Base-by-base conservation (phyloP, 768 basidiomycete species). In the Leucocoprinus birnbaumii region DNA sequence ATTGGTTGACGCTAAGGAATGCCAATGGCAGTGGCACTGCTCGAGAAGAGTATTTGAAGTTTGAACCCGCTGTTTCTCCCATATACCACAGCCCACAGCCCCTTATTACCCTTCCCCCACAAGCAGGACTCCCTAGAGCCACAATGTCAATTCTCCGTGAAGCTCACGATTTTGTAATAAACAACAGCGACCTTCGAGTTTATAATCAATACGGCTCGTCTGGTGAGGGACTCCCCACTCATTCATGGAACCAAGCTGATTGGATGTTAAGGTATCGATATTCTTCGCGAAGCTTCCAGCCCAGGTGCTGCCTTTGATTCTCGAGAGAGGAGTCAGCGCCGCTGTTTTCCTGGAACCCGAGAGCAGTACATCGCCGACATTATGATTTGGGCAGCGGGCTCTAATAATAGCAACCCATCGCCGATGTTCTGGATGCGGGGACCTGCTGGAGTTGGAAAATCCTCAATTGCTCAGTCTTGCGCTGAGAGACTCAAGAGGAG, bases 371-470 rank as follows among this genome's bases (percentile, higher is more conserved):
- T 48, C 27, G 18, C n/a, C 5, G 48, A 48, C 5, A 48, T 48
- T 14, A 37, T 22, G 13, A 10, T 35, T 3, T 48, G 48, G 48
- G 48, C 48, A 3, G 5, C 35, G 9, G 7, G 14, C 48, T n/a
- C 6, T n/a, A 24, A 21, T 13, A 14, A n/a, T 1, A 11, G 31
- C 19, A 3, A 18, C 45, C 10, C 27, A 22, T n/a, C 31, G 31
- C 31, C 31, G 11, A 5, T 31, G 5, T 44, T 18, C 38, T 57
- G 42, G 45, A 35, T 57, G 27, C 48, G 2, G 31, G 56, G 56
- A 4, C 51, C 46, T 16, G 56, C 56, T 19, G 56, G 51, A 0
- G 51, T 51, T 10, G 51, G 56, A 9, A 57, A 57, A 35, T 52
- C 56, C 3, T 19, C 56, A 5, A n/a, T 57, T 4, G 43, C 56